Conservation (phyloP, 164 flowering plant species). For the Piper betle region DNA sequence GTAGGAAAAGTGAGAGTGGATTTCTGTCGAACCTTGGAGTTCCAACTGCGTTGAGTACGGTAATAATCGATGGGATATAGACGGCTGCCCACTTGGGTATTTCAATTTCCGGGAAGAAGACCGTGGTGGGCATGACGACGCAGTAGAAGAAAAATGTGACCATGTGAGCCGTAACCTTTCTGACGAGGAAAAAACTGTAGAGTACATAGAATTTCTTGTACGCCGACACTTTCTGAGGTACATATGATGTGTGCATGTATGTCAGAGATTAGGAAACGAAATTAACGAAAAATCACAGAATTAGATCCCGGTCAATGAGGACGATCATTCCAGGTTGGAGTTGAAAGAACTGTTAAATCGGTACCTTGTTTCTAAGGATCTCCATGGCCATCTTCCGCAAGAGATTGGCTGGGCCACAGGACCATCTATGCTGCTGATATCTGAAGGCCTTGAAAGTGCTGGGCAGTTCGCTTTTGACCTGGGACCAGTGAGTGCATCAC, state of each 20-base stretch:
- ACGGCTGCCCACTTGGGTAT: constrained; percentile 93
- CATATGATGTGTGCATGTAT: too few relatives aligned
- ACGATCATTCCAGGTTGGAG: background rate
- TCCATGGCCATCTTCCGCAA: constrained; percentile 91
- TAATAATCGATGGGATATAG: constrained; percentile 80
- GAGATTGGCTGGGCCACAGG: constrained; percentile 95
- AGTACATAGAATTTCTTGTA: constrained; percentile 96
- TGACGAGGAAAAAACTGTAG: constrained; percentile 91
- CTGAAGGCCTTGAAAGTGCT: constrained; percentile 93
- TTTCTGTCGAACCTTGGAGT: constrained; percentile 64
- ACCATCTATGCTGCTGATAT: constrained; percentile 95
- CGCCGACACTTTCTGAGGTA: constrained; percentile 58
- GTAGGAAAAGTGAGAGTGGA: background rate
- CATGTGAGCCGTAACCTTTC: constrained; percentile 89
- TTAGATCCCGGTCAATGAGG: too few relatives aligned
- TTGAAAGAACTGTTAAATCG: background rate
- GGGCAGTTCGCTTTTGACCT: constrained; percentile 93
- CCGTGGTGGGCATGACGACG: constrained; percentile 70
- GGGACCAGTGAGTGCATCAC: background rate
- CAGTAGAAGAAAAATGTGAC: constrained; percentile 82
- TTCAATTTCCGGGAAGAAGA: constrained; percentile 77
- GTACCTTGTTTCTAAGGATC: constrained; percentile 60
- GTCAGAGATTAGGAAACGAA: too few relatives aligned
- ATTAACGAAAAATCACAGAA: too few relatives aligned
- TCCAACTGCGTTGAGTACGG: constrained; percentile 85